Evolutionary conservation across 768 basidiomycete genomes (phyloP), one percentile per base, ranked within the genome.

Genomic region (Lyophyllum shimeji): DNA sequence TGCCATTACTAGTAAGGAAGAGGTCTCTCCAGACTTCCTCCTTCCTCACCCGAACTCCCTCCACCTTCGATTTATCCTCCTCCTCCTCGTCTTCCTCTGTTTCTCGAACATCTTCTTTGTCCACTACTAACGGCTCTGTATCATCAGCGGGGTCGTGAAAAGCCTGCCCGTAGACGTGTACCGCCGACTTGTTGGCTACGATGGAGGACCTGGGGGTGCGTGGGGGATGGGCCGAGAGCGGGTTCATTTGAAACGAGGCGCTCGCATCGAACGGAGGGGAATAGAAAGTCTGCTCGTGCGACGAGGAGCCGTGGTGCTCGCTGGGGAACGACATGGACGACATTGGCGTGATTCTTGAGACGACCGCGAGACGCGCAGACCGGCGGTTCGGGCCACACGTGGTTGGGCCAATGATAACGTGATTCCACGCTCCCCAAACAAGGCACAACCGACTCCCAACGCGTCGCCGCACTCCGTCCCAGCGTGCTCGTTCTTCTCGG

Each of bases 1-100:
- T 79, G 49, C 92, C 92, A 60, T 82, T 79, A 62, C 87, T 89
- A 25, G 89, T 86, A 63, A 84, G 77, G 51, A 93, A 74, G 68
- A 93, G 82, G 55, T 93, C 92, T 59, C 85, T 78, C 89, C 88
- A 92, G 7, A 94, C 80, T 29, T 91, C 90, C 65, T 87, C 86
- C 42, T 69, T 70, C 27, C 75, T 71, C 23, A 92, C 76, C 52
- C 71, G 79, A 62, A 68, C 69, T 62, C 79, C 78, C 11, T 76
- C 76, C 31, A 65, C 69, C 66, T 75, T 71, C 11, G 74, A 75
- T 51, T 67, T 71, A 46, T 29, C 29, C 29, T 77, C 82, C 52
- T 79, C 74, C 59, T 81, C 72, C 56, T 81, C 81, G 17, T 76
- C 73, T 18, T 72, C 75, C 33, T 80, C 55, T 21, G 72, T 74